A percentile compares a stretch with the other conserved stretches of the same genome.
Evolutionary conservation across 2,329 filamentous ascomycete species (phyloP).

Genomic region (Thielaviopsis musarum): DNA sequence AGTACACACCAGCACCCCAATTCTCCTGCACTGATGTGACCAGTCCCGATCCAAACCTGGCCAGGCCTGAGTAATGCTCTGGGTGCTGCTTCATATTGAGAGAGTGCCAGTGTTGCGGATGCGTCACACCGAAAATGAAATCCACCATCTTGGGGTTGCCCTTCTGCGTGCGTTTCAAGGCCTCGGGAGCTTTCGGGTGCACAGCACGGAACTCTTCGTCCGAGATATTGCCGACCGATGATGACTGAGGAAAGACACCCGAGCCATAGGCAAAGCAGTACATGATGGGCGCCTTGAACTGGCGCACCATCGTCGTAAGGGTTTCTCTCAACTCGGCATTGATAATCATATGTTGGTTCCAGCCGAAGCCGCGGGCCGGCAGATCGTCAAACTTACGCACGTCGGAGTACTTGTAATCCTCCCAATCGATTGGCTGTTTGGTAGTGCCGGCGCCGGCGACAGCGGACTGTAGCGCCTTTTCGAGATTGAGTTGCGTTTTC

Average conservation of each 20-base stretch:
- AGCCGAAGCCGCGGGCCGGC: constrained; percentile 50
- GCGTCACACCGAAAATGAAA: constrained; percentile 90
- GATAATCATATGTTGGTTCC: constrained; percentile 92
- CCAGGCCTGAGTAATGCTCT: constrained; percentile 79
- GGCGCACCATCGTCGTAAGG: constrained; percentile 70
- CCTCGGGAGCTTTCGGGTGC: constrained; percentile 67
- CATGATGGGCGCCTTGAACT: constrained; percentile 82
- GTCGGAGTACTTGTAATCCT: constrained; percentile 25
- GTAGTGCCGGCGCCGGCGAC: background rate
- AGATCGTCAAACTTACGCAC: constrained; percentile 29
- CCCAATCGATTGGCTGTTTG: constrained; percentile 21
- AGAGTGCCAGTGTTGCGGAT: constrained; percentile 93
- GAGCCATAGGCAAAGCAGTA: constrained; percentile 97
- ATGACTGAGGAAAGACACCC: constrained; percentile 76
- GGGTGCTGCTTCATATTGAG: constrained; percentile 79
- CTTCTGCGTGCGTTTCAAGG: constrained; percentile 70
- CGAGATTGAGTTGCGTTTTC: background rate
- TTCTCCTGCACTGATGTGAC: constrained; percentile 75
- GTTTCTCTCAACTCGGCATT: constrained; percentile 92
- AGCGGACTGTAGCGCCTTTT: constrained; percentile 4
- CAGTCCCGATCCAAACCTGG: constrained; percentile 65
- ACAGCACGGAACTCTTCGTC: constrained; percentile 44
- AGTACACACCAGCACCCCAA: constrained; percentile 89
- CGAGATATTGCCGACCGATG: constrained; percentile 34
- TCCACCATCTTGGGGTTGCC: constrained; percentile 93